phyloP scores from a whole-genome alignment of 805 yeast genomes.

The Ogataea philodendri region DNA sequence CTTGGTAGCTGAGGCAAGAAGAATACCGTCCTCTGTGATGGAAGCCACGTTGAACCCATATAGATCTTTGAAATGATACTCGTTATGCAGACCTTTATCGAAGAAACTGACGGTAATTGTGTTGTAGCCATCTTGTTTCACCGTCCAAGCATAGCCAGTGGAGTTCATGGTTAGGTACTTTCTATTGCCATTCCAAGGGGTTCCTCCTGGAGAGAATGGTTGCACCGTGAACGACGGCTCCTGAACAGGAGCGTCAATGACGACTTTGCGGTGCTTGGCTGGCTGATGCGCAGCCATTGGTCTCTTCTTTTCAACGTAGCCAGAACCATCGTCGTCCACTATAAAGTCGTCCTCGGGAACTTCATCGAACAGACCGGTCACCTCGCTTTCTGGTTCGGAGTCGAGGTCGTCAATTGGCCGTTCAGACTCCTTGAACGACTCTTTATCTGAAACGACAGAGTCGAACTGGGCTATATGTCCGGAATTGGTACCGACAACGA shows the following conservation, averaged over 20 bases:
- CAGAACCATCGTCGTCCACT: slow-evolving; percentile 64
- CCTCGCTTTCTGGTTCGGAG: slow-evolving; percentile 27
- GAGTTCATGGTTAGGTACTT: slow-evolving; percentile 79
- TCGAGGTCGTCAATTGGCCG: slow-evolving; percentile 14
- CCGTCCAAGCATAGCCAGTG: slow-evolving; percentile 80
- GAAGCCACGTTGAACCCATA: slow-evolving; percentile 72
- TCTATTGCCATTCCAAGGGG: slow-evolving; percentile 72
- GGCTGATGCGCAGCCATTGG: slow-evolving; percentile 7
- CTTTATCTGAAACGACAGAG: slow-evolving; percentile 17
- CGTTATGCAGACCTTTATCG: slow-evolving; percentile 71
- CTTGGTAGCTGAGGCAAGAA: slow-evolving; percentile 48
- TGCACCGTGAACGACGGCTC: slow-evolving; percentile 36
- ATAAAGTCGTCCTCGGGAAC: slow-evolving; percentile 53
- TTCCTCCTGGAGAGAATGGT: slow-evolving; percentile 84
- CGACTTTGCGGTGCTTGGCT: slow-evolving; percentile 12
- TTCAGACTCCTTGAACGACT: slow-evolving; percentile 16
- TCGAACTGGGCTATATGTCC: slow-evolving; percentile 39
- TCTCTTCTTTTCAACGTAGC: slow-evolving; percentile 23
- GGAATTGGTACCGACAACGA: slow-evolving; percentile 43
- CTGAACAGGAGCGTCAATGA: slow-evolving; percentile 6
- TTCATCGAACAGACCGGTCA: slow-evolving; percentile 34
- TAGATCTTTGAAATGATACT: slow-evolving; percentile 81
- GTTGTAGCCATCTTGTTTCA: slow-evolving; percentile 55
- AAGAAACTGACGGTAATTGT: slow-evolving; percentile 86
- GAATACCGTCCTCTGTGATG: slow-evolving; percentile 61